phyloP scores from a whole-genome alignment of 2,329 filamentous ascomycete species.

The Chalara sp. region DNA sequence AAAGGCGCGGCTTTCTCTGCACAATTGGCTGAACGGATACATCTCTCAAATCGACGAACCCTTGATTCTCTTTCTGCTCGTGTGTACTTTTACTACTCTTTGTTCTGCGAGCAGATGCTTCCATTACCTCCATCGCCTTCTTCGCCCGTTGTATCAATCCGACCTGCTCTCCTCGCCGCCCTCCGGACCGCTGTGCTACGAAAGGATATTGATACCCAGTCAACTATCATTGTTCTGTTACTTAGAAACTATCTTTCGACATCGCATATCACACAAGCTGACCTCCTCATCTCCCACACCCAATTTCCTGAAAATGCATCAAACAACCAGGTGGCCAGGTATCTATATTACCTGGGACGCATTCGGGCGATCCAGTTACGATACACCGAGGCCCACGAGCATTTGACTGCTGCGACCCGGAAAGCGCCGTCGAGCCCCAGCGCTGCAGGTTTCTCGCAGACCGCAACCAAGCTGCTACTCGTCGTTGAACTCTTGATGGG shows the following conservation, averaged over 20 bases:
- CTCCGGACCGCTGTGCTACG: conserved; percentile 92
- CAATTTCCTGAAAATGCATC: conserved; percentile 90
- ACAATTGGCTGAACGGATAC: conserved; percentile 76
- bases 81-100: conserved; percentile 95
- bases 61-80: conserved; percentile 90
- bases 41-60: conserved; percentile 85
- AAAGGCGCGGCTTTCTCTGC: conserved; percentile 79
- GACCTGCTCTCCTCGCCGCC: conserved; percentile 78
- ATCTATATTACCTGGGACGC: conserved; percentile 93
- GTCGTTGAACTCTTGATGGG: conserved; percentile 98
- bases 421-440: conserved; percentile 89
- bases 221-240: conserved; percentile 87
- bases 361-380: conserved; percentile 94
- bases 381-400: conserved; percentile 94
- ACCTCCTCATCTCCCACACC: conserved; percentile 91
- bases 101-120: conserved; percentile 88
- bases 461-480: conserved; percentile 90
- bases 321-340: conserved; percentile 96
- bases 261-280: conserved; percentile 93
- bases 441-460: conserved; percentile 91
- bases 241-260: conserved; percentile 94
- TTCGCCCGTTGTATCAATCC: conserved; percentile 79
- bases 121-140: conserved; percentile 84
- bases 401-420: conserved; percentile 85
- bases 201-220: conserved; percentile 96